Conservation (phyloP, 176 grass and related monocot genomes). For the Panicum miliaceum region DNA sequence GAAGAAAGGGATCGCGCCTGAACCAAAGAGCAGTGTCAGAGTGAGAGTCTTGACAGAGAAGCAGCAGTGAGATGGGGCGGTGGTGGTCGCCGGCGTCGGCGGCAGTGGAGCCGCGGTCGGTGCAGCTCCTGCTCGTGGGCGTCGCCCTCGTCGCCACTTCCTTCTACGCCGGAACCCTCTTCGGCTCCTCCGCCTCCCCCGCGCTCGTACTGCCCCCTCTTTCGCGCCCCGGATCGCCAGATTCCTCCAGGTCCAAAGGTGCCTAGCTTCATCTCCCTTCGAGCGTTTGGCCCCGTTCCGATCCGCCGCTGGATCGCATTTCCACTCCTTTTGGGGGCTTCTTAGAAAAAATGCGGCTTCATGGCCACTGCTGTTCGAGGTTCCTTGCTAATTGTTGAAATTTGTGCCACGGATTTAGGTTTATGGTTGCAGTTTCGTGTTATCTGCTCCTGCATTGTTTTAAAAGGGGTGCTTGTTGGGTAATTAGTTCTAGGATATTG, state of each 20-base stretch:
- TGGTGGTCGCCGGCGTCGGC: constrained; percentile 49
- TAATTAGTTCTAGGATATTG: not conserved
- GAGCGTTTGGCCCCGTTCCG: not conserved
- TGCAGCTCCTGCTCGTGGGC: constrained; percentile 58
- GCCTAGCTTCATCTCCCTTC: not conserved
- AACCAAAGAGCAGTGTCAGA: not conserved
- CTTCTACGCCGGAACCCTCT: constrained; percentile 87
- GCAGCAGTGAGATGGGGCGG: constrained; percentile 38
- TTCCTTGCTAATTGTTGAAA: not conserved
- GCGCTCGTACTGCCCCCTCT: constrained; percentile 23
- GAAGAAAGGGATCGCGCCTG: constrained; percentile 36
- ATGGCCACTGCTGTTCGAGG: not conserved
- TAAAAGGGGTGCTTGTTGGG: not conserved
- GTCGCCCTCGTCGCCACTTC: constrained; percentile 63
- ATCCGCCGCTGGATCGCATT: constrained; percentile 25
- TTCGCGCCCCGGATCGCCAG: constrained; percentile 14
- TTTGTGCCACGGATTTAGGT: constrained; percentile 4
- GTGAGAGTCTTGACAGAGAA: constrained; percentile 10
- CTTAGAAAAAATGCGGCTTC: not conserved
- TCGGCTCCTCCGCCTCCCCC: constrained; percentile 50
- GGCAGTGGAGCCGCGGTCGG: constrained; percentile 55
- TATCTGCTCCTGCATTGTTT: not conserved
- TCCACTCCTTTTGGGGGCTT: not conserved
- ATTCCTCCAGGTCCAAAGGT: constrained; percentile 42
- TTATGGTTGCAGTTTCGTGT: not conserved